Conservation (phyloP, 2,329 filamentous ascomycete genomes). For the Nemania sp. region DNA sequence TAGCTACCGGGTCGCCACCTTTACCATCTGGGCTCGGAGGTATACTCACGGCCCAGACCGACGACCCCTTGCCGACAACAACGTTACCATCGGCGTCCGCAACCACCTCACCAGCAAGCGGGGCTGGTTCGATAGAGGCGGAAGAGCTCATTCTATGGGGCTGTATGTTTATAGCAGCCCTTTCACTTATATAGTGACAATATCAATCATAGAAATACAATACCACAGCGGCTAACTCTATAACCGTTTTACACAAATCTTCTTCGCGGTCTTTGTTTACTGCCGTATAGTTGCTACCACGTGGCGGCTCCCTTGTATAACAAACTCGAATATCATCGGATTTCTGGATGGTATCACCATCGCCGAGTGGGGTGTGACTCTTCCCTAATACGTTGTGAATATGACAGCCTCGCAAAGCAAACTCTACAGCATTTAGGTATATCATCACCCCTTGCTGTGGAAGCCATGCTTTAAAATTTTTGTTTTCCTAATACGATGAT, state of each 20-base stretch:
- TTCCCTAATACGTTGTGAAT: no score
- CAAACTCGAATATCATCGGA: no score
- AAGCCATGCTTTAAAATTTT: no score
- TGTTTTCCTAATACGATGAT: no score
- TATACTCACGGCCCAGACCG: conserved; percentile 13
- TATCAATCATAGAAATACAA: background rate
- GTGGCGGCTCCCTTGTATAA: no score
- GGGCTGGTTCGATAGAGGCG: conserved; percentile 17
- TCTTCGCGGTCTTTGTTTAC: background rate
- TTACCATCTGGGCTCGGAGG: conserved; percentile 18
- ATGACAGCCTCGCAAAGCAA: no score
- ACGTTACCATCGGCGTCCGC: background rate
- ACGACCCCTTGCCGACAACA: background rate
- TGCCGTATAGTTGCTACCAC: background rate
- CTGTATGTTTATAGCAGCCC: conserved; percentile 10
- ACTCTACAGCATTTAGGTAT: no score
- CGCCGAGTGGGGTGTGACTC: no score
- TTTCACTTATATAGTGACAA: conserved; percentile 19
- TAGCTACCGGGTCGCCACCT: conserved; percentile 31
- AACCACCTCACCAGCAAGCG: conserved; percentile 5
- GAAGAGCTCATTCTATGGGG: conserved; percentile 21
- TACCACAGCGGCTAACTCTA: background rate
- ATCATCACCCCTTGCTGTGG: no score
- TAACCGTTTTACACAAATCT: background rate
- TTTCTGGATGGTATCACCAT: no score